Conservation (phyloP, 257 asterid genomes). For the Fraxinus excelsior region DNA sequence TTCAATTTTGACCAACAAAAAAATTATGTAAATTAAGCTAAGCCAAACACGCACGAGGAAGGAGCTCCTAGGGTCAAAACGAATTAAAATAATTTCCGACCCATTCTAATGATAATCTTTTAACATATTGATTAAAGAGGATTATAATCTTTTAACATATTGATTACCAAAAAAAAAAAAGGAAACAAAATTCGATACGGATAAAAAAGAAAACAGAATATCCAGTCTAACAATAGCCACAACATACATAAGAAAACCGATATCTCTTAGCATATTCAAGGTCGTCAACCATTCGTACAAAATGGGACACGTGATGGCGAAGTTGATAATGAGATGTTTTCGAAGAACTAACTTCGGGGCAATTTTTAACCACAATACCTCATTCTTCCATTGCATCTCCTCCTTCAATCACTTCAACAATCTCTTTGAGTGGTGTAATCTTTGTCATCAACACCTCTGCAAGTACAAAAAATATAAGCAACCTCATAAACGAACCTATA, state of each 20-base stretch:
- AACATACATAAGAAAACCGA: neutral
- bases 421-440: slow-evolving; percentile 78
- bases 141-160: no score
- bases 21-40: no score
- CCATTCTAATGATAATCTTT: no score
- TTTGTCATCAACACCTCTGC: slow-evolving; percentile 80
- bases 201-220: neutral
- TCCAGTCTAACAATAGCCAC: neutral
- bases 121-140: no score
- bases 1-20: no score
- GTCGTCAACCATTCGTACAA: neutral
- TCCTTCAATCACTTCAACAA: slow-evolving; percentile 70
- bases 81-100: no score
- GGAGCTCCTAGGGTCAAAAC: no score
- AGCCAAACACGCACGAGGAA: no score
- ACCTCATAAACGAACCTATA: neutral
- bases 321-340: neutral
- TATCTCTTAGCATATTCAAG: neutral
- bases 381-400: slow-evolving; percentile 92
- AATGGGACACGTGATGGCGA: neutral
- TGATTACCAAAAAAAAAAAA: no score
- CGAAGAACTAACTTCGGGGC: no score
- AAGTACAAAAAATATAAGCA: slow-evolving; percentile 3
- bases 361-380: slow-evolving; percentile 6
- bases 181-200: no score